A percentile compares a stretch with the other conserved stretches of the same genome.
These are phyloP conservation scores for Nicotiana obtusifolia DNA, from an alignment of 257 asterid genomes.

Conservation along the genomic window DNA sequence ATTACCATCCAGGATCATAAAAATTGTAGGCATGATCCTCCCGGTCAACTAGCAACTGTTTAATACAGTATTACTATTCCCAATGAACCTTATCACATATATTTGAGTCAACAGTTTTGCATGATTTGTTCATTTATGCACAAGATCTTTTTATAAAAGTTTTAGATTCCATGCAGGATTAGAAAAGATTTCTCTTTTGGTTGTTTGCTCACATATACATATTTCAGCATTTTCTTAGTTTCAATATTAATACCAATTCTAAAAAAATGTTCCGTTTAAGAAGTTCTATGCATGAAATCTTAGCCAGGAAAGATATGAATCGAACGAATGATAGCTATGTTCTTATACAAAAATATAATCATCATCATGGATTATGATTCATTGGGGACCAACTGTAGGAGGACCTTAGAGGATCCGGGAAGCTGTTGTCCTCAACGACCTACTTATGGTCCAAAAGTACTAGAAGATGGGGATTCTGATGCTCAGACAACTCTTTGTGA, in stretches of 20 bases:
- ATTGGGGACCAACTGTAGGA: no score
- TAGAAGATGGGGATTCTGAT: not conserved
- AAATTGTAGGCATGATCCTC: not conserved
- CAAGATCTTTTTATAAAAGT: no score
- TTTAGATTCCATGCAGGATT: not conserved
- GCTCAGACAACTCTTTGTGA: conserved; percentile 1
- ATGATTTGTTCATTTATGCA: not conserved
- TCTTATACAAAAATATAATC: no score
- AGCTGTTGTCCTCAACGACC: not conserved
- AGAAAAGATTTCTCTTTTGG: not conserved
- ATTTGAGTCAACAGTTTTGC: not conserved
- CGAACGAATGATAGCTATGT: no score
- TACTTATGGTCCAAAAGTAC: not conserved
- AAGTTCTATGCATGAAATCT: not conserved
- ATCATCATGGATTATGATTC: no score
- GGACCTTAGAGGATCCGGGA: no score
- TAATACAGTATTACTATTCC: not conserved
- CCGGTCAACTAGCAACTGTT: not conserved
- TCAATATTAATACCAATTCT: not conserved
- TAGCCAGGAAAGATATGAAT: no score
- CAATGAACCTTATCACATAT: not conserved
- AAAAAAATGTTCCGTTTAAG: no score
- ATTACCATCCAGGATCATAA: not conserved
- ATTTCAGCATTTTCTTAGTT: not conserved
- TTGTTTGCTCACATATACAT: not conserved